phyloP scores from a whole-genome alignment of 164 flowering plant species.

The Akebia trifoliata region DNA sequence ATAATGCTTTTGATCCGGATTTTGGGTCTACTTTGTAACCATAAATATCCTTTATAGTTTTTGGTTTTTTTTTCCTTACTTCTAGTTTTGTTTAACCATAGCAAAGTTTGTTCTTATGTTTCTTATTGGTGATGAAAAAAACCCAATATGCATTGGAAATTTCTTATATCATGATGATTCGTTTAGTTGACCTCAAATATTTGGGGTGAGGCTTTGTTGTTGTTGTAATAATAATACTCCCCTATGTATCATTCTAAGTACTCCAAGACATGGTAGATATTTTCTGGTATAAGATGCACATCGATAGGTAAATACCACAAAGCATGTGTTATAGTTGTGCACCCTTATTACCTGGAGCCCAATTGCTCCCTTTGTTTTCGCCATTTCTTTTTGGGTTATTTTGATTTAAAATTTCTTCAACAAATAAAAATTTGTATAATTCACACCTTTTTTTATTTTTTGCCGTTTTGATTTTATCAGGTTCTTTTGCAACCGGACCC shows the following conservation, averaged over 20 bases:
- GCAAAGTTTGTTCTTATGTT: neutral
- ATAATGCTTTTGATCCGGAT: no score
- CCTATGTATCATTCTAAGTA: no score
- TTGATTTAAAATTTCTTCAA: neutral
- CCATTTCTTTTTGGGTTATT: neutral
- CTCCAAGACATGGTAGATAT: no score
- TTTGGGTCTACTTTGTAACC: no score
- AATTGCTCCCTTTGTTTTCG: no score
- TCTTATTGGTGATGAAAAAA: neutral
- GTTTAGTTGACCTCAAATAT: no score
- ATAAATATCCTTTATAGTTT: neutral
- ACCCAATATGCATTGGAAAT: neutral
- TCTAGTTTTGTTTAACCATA: neutral
- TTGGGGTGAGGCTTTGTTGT: no score
- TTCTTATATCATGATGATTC: neutral
- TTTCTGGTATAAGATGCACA: no score
- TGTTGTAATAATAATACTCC: no score
- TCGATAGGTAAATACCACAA: no score
- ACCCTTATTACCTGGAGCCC: no score
- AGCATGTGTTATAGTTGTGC: no score
- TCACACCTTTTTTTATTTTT: neutral
- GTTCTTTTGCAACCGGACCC: conserved; percentile 71
- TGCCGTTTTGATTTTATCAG: conserved; percentile 35
- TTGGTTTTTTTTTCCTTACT: neutral
- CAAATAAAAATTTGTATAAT: neutral